phyloP scores from a whole-genome alignment of 345 rosid genomes.

The Eucalyptus globulus region DNA sequence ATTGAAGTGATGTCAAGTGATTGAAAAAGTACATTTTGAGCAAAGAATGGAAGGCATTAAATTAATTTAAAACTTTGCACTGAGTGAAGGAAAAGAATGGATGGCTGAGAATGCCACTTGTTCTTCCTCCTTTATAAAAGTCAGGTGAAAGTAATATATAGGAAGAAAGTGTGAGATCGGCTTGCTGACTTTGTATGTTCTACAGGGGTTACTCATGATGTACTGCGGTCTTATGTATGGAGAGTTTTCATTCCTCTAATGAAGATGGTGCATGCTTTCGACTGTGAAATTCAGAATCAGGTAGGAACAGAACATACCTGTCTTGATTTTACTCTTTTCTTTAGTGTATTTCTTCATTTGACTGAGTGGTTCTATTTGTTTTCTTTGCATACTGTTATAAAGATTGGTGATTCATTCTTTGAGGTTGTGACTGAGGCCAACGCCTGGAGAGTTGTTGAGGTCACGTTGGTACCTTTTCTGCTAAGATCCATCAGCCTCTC shows the following conservation, averaged over 20 bases:
- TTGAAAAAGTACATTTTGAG: background rate
- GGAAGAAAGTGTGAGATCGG: background rate
- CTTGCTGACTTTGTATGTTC: background rate
- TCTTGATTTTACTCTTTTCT: background rate
- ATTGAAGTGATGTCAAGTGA: background rate
- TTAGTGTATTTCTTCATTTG: background rate
- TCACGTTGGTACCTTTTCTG: slow-evolving; percentile 61
- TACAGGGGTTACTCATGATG: slow-evolving; percentile 24
- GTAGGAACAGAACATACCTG: slow-evolving; percentile 7
- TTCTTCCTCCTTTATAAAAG: background rate
- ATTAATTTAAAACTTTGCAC: background rate
- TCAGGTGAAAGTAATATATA: background rate
- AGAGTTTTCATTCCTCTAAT: slow-evolving; percentile 56
- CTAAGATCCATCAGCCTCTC: slow-evolving; percentile 49
- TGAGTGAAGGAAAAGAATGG: background rate
- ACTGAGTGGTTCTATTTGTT: background rate
- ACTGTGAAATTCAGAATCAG: slow-evolving; percentile 62
- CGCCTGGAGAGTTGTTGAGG: slow-evolving; percentile 48
- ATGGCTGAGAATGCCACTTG: background rate
- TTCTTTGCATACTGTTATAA: slow-evolving; percentile 7
- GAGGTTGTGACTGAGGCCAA: slow-evolving; percentile 42
- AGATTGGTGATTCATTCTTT: slow-evolving; percentile 60
- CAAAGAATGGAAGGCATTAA: background rate
- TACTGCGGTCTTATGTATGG: slow-evolving; percentile 48
- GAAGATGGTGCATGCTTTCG: slow-evolving; percentile 49